Evolutionary conservation across 257 asterid genomes (phyloP).

Genomic region (Solanum etuberosum): DNA sequence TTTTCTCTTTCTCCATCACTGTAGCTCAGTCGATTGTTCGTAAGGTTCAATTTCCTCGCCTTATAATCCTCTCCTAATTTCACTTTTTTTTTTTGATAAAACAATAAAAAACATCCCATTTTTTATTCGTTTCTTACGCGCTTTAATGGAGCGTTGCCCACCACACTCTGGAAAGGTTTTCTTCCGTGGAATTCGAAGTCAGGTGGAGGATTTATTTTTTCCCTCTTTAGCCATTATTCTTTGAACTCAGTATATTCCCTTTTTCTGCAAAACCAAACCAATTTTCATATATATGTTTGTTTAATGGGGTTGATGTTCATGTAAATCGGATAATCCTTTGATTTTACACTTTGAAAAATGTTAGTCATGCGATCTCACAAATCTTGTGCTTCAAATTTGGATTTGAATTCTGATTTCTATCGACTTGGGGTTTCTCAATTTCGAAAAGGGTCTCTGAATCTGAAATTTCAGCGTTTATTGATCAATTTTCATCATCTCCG

Average conservation of each 20-base stretch:
- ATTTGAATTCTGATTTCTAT: conserved; percentile 8
- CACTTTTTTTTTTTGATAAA: no score
- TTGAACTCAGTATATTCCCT: not conserved
- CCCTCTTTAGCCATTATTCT: not conserved
- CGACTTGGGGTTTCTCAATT: conserved; percentile 8
- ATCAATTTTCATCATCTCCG: conserved; percentile 11
- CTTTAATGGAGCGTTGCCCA: not conserved
- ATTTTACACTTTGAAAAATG: not conserved
- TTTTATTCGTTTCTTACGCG: not conserved
- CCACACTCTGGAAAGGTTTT: not conserved
- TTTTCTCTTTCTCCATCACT: not conserved
- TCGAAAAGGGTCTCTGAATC: conserved; percentile 9
- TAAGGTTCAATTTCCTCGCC: not conserved
- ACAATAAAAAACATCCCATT: not conserved
- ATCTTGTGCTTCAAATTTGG: conserved; percentile 8
- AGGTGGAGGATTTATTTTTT: not conserved
- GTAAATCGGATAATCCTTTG: not conserved
- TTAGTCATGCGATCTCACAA: conserved; percentile 38
- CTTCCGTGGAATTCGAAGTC: not conserved
- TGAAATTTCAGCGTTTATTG: conserved; percentile 13
- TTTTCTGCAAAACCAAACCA: not conserved
- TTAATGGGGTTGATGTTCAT: not conserved
- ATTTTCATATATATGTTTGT: not conserved
- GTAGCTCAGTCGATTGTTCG: not conserved
- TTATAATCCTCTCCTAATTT: no score